Evolutionary conservation across 1,284 basidiomycete genomes (phyloP), one percentile per base, ranked within the genome.

Genomic region (Malassezia nana): DNA sequence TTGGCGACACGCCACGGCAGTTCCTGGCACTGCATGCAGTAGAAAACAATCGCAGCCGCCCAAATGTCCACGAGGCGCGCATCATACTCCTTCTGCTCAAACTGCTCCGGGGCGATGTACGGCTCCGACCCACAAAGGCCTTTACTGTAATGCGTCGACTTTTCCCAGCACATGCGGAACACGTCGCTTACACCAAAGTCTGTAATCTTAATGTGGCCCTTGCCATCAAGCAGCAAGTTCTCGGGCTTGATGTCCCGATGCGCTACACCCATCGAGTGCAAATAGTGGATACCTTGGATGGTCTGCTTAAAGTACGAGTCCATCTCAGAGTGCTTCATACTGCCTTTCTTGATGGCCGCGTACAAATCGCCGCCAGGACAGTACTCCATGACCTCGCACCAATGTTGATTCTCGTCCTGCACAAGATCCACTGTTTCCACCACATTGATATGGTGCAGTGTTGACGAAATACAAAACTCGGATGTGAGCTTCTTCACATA

Each of bases 351-450:
- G 79, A 96, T 96, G 31, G 90, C 90, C 22, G 89, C 90, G 72
- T 96, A 96, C 30, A 96, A 79, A 76, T 96, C 91, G 5, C 91
- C 91, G 48, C 92, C 92, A 1, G 65, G 66, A 75, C 92, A 95
- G 74, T 91, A 96, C 77, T 98, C 94, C 94, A 98, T 96, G 57
- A 98, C 92, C 76, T 98, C 92, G 74, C 92, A 98, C 92, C 92
- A 98, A 71, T 90, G 85, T 59, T 87, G 84, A 63, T 80, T 83
- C 77, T 98, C 92, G 76, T 98, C 92, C 72, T 98, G 92, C 24
- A 98, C 87, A 62, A 98, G 83, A 76, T 98, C 92, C 57, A 98
- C 94, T 2, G 92, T 98, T 79, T 98, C 92, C 69, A 98, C 91
- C 67, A 98, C 82, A 76, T 98, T 98, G 74, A 84, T 79, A 52